Evolutionary conservation across 805 yeast genomes (phyloP), one percentile per base, ranked within the genome.

Genomic region (Yarrowia yakushimensis): DNA sequence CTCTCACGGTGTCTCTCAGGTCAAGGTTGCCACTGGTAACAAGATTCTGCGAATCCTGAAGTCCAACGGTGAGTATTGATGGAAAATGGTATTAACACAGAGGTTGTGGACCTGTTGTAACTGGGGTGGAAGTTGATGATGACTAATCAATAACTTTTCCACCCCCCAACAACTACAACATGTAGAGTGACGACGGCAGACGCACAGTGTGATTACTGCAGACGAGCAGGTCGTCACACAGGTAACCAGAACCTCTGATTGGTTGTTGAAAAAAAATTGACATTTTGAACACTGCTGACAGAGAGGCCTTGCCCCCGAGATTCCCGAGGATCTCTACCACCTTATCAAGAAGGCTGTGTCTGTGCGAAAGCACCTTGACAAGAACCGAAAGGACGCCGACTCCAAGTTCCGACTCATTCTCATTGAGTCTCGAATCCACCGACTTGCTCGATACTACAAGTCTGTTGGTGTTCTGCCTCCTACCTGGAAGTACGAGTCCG

Each of bases 351-450:
- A 94, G 88, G 99, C 99, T 79, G 98, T 94, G 77, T 78, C 97
- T 72, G 97, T 96, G 81, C 94, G 99, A 91, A 94, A 94, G 90
- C 99, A 94, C 84, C 88, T 94, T 79, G 99, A 94, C 85, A 90
- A 96, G 84, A 94, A 94, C 97, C 92, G 99, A 90, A 94, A 94
- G 88, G 99, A 94, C 85, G 93, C 94, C 87, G 99, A 94, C 84
- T 94, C 99, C 75, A 94, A 94, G 85, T 94, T 94, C 96, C 90
- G 99, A 88, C 90, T 94, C 78, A 94, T 94, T 94, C 88, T 94
- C 82, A 92, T 94, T 81, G 99, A 94, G 85, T 93, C 98, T 71
- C 92, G 99, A 91, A 94, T 94, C 85, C 99, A 94, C 96, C 93
- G 99, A 88, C 89, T 94, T 79, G 97, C 99, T 74, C 90, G 99